Evolutionary conservation across 2,329 filamentous ascomycete species (phyloP), one percentile per base, ranked within the genome.

Genomic region (Colletotrichum magnum): DNA sequence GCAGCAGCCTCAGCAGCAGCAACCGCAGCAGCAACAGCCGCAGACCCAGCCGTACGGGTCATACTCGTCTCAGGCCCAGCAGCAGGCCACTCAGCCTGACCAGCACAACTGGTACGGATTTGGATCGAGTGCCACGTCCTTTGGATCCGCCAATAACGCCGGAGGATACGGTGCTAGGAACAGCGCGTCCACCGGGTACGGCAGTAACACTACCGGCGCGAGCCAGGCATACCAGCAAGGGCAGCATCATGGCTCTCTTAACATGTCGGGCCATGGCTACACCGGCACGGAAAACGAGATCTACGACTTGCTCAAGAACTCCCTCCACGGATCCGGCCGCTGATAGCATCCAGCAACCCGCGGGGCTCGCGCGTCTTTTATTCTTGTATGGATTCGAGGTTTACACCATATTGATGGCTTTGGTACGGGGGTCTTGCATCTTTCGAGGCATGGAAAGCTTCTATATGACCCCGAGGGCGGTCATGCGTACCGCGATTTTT

Each of bases 21-120:
- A 61, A 18, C 50, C 52, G 32, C 28, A 52, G 9, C 58, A 52
- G 4, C 50, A 64, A 15, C 54, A 52, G 9, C 58, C 56, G 32
- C 18, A 59, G 24, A 36, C 52, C 3, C 62, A 61, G 18, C 18
- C 60, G 0, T 66, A 62, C 58, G 39, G 32, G 21, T 53, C 67
- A 1, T 64, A 57, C 18, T 56, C 66, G 6, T 56, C 59, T 18
- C 61, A 66, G 53, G 21, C 39, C 10, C 67, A 71, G 26, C 56
- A 68, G 32, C 57, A 64, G 12, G n/a, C 62, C 36, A 15, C 53
- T 6, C 67, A 70, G 26, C 24, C 58, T 12, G 63, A 70, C 13
- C 68, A 63, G 18, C 68, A 71, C 47, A 67, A 36, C 16, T 70
- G 62, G 69, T 66, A 70, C 41, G 69, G 58, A 16, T 68, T 70